These are phyloP conservation scores for Lachnellula subtilissima DNA, from an alignment of 2,329 filamentous ascomycete genomes.

Conservation along the genomic window DNA sequence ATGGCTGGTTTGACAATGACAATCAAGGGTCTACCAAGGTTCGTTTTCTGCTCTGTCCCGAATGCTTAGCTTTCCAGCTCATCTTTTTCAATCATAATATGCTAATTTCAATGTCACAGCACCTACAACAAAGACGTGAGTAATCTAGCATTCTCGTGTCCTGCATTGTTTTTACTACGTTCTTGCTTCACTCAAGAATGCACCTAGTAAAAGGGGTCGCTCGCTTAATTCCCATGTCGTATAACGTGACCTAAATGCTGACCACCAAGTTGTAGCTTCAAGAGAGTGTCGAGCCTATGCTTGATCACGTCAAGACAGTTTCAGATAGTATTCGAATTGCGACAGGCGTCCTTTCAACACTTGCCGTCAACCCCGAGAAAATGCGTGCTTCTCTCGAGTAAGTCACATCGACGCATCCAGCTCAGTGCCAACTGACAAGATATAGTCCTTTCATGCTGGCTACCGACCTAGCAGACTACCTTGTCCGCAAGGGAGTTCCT, in stretches of 20 bases:
- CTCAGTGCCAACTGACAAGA: background rate
- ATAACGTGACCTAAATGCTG: conserved; percentile 36
- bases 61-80: background rate
- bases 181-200: background rate
- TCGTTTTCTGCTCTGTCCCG: background rate
- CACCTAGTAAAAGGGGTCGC: conserved; percentile 59
- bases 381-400: conserved; percentile 76
- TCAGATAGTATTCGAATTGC: conserved; percentile 78
- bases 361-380: conserved; percentile 64
- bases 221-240: conserved; percentile 77
- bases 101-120: conserved; percentile 56
- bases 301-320: conserved; percentile 78
- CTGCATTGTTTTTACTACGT: background rate
- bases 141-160: background rate
- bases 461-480: conserved; percentile 60
- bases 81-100: background rate
- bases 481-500: conserved; percentile 63
- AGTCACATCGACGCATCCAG: conserved; percentile 35
- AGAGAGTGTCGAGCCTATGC: conserved; percentile 79
- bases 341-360: conserved; percentile 71
- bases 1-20: conserved; percentile 77
- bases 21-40: conserved; percentile 36
- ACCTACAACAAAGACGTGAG: conserved; percentile 80
- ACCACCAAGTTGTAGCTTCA: conserved; percentile 47
- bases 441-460: conserved; percentile 64